Base-by-base conservation (phyloP, 2,329 filamentous ascomycete species). In the Corinectria fuckeliana region DNA sequence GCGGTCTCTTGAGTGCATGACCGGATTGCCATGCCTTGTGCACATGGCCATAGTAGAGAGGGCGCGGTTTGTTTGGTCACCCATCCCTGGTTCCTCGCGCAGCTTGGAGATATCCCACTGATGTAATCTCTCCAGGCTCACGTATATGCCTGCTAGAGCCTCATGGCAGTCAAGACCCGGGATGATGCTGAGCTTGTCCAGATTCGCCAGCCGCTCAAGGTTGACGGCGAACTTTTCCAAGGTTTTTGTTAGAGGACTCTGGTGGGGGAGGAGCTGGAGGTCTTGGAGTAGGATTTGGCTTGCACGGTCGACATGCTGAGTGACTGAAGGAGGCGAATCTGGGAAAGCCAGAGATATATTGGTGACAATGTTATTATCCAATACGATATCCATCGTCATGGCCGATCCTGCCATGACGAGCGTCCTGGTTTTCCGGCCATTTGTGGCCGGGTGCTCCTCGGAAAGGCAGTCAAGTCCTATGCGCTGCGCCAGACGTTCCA, bases 91-190 rank as follows among this genome's bases (percentile, higher is more conserved):
- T 13, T 84, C 82, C 58, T 82, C 80, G 9, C 81, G 81, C 26
- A 88, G 73, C 62, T 80, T 83, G 56, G 84, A 80, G 60, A 88
- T 77, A 71, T 95, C 91, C 80, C 91, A 90, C 44, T 86, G 80
- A 69, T 91, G 87, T n/a, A 96, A 77, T 66, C 82, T 87, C 59
- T 83, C 80, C 60, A 95, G 77, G 69, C 90, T 91, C 56, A 84
- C 84, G 72, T 89, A 91, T 5, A 96, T 80, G 3, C 91, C 91
- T 4, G 86, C 87, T 42, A 94, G 80, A 0, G 91, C 91, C 71
- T 92, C 90, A 71, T 91, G 90, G 72, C 91, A 91, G 67, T 91
- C 91, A 7, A 94, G 81, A 5, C 85, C 84, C 1, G 87, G 87
- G 26, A 84, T 80, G 20, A 86, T 82, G 73, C 91, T 92, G 51